phyloP scores from a whole-genome alignment of 371 early-diverging fungal genomes.

The Vairimorpha ceranae region DNA sequence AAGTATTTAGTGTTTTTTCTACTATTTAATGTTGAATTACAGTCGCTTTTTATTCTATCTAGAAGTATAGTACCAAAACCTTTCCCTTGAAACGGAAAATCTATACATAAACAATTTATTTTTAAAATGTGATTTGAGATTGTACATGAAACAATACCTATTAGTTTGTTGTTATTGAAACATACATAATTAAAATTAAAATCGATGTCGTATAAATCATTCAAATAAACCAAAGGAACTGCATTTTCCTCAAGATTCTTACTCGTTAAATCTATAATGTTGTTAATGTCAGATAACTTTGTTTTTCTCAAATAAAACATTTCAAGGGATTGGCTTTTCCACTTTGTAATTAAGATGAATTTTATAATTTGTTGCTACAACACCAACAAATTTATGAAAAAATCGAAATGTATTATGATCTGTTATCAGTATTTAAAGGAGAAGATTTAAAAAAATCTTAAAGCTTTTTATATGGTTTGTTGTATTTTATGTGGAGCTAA shows the following conservation, averaged over 20 bases:
- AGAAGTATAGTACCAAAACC: not conserved
- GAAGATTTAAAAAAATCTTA: too few species aligned
- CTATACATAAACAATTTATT: not conserved
- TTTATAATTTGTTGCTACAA: too few species aligned
- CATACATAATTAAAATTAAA: not conserved
- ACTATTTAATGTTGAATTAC: not conserved
- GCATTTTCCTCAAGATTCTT: not conserved
- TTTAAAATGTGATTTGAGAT: not conserved
- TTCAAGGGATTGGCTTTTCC: too few species aligned
- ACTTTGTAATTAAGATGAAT: too few species aligned
- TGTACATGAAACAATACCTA: not conserved
- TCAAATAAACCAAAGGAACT: not conserved
- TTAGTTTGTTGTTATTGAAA: not conserved
- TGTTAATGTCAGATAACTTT: not conserved
- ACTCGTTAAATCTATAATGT: not conserved
- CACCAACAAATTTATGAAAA: too few species aligned
- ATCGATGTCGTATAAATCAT: not conserved
- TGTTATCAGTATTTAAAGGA: too few species aligned
- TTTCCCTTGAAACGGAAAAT: not conserved
- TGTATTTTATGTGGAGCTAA: slow-evolving; percentile 25
- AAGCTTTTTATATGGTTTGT: slow-evolving; percentile 7
- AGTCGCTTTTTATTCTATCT: not conserved
- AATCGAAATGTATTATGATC: too few species aligned
- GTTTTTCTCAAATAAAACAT: not conserved
- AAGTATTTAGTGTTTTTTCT: too few species aligned